Percentiles rank a stretch among this genome's conserved stretches.
Evolutionary conservation across 2,329 filamentous ascomycete species (phyloP).

Genomic region (Pseudopyricularia javanii): DNA sequence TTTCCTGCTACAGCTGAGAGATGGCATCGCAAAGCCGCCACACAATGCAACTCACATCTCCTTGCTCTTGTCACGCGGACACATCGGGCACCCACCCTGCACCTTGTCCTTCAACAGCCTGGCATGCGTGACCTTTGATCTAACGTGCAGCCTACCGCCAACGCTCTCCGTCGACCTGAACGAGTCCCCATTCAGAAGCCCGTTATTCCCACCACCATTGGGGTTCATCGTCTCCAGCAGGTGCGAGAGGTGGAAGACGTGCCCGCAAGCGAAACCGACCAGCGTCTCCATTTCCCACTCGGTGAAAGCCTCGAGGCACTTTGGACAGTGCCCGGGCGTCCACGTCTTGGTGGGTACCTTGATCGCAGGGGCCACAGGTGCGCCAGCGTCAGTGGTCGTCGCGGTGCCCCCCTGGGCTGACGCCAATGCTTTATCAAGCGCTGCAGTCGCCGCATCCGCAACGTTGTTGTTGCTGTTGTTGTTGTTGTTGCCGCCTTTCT

Average conservation of each 20-base stretch:
- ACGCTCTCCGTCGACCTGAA: neutral
- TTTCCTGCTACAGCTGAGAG: too few relatives aligned
- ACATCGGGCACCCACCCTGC: constrained; percentile 51
- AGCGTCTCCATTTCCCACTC: constrained; percentile 59
- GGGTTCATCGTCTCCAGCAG: constrained; percentile 43
- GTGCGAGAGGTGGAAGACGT: constrained; percentile 69
- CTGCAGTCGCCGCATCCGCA: neutral
- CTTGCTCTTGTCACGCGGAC: constrained; percentile 15
- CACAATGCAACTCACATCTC: neutral
- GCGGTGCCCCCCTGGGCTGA: neutral
- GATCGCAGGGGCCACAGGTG: neutral
- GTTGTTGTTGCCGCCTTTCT: constrained; percentile 6
- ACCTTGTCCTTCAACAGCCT: constrained; percentile 63
- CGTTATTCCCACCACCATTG: neutral
- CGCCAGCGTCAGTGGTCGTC: neutral
- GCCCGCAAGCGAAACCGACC: constrained; percentile 70
- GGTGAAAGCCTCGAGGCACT: constrained; percentile 42
- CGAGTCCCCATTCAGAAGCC: neutral
- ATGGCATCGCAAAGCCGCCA: too few relatives aligned
- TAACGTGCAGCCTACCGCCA: constrained; percentile 27
- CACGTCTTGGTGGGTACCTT: constrained; percentile 17
- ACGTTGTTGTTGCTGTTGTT: neutral
- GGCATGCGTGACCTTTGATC: constrained; percentile 79
- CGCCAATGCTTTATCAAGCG: neutral
- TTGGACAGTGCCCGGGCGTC: constrained; percentile 44